Conservation (phyloP, 257 asterid species). For the Nicotiana undulata region DNA sequence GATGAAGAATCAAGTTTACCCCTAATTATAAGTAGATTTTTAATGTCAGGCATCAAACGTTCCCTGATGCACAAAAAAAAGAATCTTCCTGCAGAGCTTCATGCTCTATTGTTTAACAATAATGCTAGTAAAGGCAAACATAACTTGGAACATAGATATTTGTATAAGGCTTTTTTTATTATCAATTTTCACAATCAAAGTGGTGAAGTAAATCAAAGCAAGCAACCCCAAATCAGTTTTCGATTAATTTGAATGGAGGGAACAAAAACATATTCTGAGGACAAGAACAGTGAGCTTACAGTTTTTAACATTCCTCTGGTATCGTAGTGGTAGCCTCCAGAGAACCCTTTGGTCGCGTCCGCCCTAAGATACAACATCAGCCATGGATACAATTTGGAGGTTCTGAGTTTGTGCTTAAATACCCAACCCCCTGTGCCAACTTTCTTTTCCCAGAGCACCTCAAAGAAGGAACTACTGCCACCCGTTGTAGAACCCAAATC, state of each 20-base stretch:
- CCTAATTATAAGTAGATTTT: background rate
- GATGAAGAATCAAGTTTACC: background rate
- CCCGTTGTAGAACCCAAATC: slow-evolving; percentile 14
- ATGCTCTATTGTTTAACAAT: background rate
- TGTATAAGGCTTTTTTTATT: background rate
- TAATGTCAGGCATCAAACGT: background rate
- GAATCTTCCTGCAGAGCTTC: background rate
- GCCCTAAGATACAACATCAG: slow-evolving; percentile 72
- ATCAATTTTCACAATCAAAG: background rate
- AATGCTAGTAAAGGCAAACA: background rate
- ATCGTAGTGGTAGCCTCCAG: slow-evolving; percentile 74
- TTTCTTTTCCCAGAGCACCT: slow-evolving; percentile 60
- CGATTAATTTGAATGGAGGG: background rate
- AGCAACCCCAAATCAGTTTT: background rate
- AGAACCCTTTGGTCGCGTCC: slow-evolving; percentile 60
- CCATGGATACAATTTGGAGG: slow-evolving; percentile 62
- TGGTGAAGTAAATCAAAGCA: background rate
- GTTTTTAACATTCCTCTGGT: slow-evolving; percentile 49
- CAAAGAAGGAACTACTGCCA: slow-evolving; percentile 28
- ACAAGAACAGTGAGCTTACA: slow-evolving; percentile 6
- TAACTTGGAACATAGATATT: background rate
- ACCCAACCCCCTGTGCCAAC: slow-evolving; percentile 56
- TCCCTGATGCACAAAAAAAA: background rate
- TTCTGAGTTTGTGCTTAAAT: slow-evolving; percentile 47
- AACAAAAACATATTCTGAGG: background rate